These are phyloP conservation scores for Fusarium paranaense DNA, from an alignment of 2,329 filamentous ascomycete genomes.

Conservation along the genomic window DNA sequence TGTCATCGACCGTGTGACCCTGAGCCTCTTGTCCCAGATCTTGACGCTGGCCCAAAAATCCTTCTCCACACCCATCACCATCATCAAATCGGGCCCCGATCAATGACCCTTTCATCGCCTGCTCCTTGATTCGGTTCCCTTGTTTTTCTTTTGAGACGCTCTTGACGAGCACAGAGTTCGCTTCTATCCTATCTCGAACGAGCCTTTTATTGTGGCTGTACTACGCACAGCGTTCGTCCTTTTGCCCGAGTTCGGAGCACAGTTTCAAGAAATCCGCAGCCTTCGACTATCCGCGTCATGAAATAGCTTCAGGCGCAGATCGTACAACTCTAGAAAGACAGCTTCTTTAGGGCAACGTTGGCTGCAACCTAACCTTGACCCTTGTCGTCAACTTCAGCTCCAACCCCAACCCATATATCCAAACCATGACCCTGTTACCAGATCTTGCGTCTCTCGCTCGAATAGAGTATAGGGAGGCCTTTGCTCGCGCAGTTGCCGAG, in stretches of 20 bases:
- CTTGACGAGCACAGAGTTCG: neutral
- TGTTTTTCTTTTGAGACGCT: neutral
- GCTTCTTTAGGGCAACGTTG: neutral
- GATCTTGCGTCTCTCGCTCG: constrained; percentile 45
- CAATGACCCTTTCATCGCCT: constrained; percentile 30
- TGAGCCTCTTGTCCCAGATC: constrained; percentile 1
- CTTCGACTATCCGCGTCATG: constrained; percentile 23
- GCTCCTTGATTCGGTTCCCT: neutral
- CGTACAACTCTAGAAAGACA: constrained; percentile 19
- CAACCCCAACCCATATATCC: constrained; percentile 8
- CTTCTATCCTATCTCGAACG: neutral
- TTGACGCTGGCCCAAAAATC: constrained; percentile 3
- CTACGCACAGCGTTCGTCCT: neutral
- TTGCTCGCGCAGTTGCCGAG: constrained; percentile 51
- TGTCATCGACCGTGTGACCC: constrained; percentile 3
- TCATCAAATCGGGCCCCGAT: constrained; percentile 17
- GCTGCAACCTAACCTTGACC: neutral
- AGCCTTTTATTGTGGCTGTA: neutral
- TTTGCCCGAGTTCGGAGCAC: neutral
- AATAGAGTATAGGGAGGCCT: constrained; percentile 51
- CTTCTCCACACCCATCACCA: constrained; percentile 21
- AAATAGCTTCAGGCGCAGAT: constrained; percentile 8
- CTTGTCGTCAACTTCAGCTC: neutral
- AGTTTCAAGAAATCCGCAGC: neutral
- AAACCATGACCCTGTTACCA: constrained; percentile 1